phyloP scores from a whole-genome alignment of 306 rosid species.

The Luffa acutangula region DNA sequence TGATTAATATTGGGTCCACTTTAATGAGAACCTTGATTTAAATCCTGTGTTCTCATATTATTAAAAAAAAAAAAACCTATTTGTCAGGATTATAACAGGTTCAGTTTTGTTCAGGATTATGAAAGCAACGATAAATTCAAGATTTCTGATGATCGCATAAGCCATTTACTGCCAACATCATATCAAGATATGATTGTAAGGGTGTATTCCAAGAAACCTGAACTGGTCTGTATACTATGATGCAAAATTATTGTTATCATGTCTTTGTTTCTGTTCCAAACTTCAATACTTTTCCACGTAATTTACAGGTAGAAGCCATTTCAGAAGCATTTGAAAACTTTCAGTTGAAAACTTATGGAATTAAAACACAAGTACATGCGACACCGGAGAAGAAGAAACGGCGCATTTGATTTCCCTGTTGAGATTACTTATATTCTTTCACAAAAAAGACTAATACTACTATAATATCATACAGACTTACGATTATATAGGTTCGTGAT shows the following conservation, averaged over 20 bases:
- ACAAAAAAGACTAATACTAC: neutral
- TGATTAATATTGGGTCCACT: neutral
- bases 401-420: constrained; percentile 11
- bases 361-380: constrained; percentile 72
- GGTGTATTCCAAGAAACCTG: constrained; percentile 90
- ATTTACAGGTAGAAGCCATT: constrained; percentile 59
- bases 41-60: neutral
- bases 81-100: neutral
- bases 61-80: neutral
- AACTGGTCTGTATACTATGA: constrained; percentile 50
- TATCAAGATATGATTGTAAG: constrained; percentile 87
- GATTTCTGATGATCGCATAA: constrained; percentile 55
- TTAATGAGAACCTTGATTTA: no score
- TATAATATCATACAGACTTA: neutral
- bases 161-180: constrained; percentile 85
- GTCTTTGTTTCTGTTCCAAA: neutral
- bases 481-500: neutral
- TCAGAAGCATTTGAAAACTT: constrained; percentile 92
- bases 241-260: constrained; percentile 5
- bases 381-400: constrained; percentile 87
- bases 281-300: constrained; percentile 8
- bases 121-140: constrained; percentile 73
- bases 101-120: constrained; percentile 49
- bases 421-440: neutral
- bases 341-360: constrained; percentile 73